Base-by-base conservation (phyloP, 2,329 filamentous ascomycete species). In the Falciphora oryzae region DNA sequence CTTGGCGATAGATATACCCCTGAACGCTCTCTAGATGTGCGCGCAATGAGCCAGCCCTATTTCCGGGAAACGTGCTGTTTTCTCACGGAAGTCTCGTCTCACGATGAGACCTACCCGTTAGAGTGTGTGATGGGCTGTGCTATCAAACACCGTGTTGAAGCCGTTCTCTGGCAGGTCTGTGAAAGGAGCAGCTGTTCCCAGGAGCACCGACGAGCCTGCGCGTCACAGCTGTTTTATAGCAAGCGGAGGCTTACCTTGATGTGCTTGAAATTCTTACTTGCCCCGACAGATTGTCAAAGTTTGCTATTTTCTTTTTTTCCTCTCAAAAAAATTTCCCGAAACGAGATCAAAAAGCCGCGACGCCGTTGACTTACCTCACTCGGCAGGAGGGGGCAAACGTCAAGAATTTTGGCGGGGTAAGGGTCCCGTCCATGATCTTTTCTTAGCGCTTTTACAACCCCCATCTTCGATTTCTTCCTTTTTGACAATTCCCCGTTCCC, bases 351-450 rank as follows among this genome's bases (percentile, higher is more conserved):
- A 53, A 53, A n/a, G 44, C n/a, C 44, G 44, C 44, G 44, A 10
- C 22, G n/a, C 18, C 44, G 14, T 22, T 50, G 32, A 53, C 4
- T 53, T n/a, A n/a, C 18, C 8, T n/a, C 44, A 14, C 44, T n/a
- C 22, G 10, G 44, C 7, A 8, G n/a, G 44, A 53, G 44, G 44
- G 38, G 44, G 18, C 22, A 25, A 25, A 10, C n/a, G 7, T 53
- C 44, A 53, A 53, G 44, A 53, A 53, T 25, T 25, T 53, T 29
- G 57, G 60, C 60, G 60, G 60, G 60, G 60, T n/a, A 62, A 16
- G 27, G 3, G 4, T 56, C 13, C 25, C 29, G 28, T 61, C 59
- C 31, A n/a, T n/a, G 27, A 59, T 59, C 31, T 35, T 27, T n/a
- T 31, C 38, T 13, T 13, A 61, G 35, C n/a, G 29, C 59, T 35